These are phyloP conservation scores for Pyracantha coccinea DNA, from an alignment of 331 rosid genomes.

Conservation along the genomic window DNA sequence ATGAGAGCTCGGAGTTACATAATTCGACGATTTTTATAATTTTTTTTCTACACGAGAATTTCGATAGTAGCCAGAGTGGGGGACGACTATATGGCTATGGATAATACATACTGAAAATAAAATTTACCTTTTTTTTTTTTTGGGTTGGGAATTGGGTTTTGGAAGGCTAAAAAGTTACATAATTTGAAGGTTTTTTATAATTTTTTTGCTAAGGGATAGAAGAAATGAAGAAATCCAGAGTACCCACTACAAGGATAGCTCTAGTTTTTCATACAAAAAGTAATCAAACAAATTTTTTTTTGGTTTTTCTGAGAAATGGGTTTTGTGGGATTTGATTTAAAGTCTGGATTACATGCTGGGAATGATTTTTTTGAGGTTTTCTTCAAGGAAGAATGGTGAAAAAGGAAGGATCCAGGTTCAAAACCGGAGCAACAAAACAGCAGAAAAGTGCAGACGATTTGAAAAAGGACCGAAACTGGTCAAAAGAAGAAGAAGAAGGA, in stretches of 20 bases:
- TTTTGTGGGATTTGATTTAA: not conserved
- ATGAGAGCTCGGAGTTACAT: constrained; percentile 37
- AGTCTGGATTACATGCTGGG: constrained; percentile 2
- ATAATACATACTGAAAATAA: not conserved
- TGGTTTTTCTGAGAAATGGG: not conserved
- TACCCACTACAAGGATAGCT: not conserved
- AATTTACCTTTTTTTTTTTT: not conserved
- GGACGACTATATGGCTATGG: not conserved
- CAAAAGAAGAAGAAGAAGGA: not conserved
- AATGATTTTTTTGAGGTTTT: constrained; percentile 5
- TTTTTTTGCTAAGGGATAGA: constrained; percentile 20
- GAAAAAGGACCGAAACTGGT: not conserved
- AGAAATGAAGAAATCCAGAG: constrained; percentile 17
- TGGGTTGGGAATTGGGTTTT: not conserved
- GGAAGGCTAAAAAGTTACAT: constrained; percentile 20
- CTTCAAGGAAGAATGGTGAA: not conserved
- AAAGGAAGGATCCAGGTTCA: not conserved
- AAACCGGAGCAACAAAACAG: not conserved
- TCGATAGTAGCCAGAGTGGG: constrained; percentile 10
- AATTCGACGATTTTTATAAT: constrained; percentile 30
- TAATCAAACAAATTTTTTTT: not conserved
- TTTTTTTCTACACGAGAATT: constrained; percentile 14
- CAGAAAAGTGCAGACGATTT: not conserved
- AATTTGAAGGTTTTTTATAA: constrained; percentile 28
- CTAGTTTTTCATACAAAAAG: not conserved